These are phyloP conservation scores for Pestalotiopsis fici DNA, from an alignment of 2,329 filamentous ascomycete genomes.

Conservation along the genomic window DNA sequence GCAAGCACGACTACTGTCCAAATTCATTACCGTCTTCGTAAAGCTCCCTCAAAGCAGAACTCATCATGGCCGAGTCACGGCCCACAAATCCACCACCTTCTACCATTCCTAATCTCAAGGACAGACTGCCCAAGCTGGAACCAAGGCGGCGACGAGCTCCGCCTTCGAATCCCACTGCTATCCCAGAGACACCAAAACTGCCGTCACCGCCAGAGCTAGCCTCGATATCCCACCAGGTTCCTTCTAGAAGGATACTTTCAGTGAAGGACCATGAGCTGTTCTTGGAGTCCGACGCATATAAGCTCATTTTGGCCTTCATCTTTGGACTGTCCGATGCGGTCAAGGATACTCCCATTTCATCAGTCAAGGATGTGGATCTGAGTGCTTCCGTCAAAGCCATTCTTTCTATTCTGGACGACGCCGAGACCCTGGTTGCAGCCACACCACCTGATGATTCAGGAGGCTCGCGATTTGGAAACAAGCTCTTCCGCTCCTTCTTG, in stretches of 20 bases:
- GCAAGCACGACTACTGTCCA: not conserved
- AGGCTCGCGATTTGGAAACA: slow-evolving; percentile 93
- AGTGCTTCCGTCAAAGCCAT: slow-evolving; percentile 65
- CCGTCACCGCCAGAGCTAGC: slow-evolving; percentile 66
- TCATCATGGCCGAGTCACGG: slow-evolving; percentile 22
- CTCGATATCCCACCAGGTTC: slow-evolving; percentile 63
- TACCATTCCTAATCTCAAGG: slow-evolving; percentile 50
- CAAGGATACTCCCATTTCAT: slow-evolving; percentile 66
- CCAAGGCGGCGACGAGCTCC: slow-evolving; percentile 58
- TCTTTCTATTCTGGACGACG: slow-evolving; percentile 68
- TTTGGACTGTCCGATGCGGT: slow-evolving; percentile 86
- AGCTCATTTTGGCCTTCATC: slow-evolving; percentile 79
- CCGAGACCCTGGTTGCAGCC: slow-evolving; percentile 64
- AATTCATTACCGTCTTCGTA: not conserved
- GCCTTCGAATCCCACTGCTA: slow-evolving; percentile 58
- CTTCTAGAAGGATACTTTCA: slow-evolving; percentile 80
- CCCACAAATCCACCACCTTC: slow-evolving; percentile 16
- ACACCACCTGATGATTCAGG: slow-evolving; percentile 83
- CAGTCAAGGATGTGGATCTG: slow-evolving; percentile 56
- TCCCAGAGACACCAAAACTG: slow-evolving; percentile 75
- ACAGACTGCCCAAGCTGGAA: slow-evolving; percentile 67
- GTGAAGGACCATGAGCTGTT: slow-evolving; percentile 80
- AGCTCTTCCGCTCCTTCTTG: slow-evolving; percentile 81
- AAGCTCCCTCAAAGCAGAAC: not conserved
- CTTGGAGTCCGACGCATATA: slow-evolving; percentile 72